A percentile compares a stretch with the other conserved stretches of the same genome.
Conservation (phyloP, 805 yeast species). For the Myxozyma vanderwaltii region DNA sequence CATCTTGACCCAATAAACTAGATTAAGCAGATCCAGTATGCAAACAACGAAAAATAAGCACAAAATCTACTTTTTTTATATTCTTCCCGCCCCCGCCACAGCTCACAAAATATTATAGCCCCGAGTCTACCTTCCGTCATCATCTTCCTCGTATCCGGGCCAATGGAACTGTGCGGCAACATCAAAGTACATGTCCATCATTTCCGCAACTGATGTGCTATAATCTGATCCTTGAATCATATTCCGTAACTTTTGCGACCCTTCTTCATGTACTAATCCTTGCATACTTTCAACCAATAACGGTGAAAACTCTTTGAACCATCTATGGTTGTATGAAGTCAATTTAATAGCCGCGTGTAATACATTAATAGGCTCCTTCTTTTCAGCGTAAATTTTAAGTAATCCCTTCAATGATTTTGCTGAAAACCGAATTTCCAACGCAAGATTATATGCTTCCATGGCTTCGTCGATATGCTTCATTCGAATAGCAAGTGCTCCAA, state of each 20-base stretch:
- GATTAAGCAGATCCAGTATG: too few species aligned
- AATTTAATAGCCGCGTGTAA: slow-evolving; percentile 73
- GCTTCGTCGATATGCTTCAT: slow-evolving; percentile 88
- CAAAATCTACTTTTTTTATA: neutral
- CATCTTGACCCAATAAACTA: too few species aligned
- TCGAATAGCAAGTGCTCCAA: slow-evolving; percentile 83
- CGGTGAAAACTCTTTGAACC: slow-evolving; percentile 72
- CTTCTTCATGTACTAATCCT: slow-evolving; percentile 30
- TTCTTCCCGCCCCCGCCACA: too few species aligned
- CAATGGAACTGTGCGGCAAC: slow-evolving; percentile 52
- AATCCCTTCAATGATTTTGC: slow-evolving; percentile 76
- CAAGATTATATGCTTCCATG: slow-evolving; percentile 74
- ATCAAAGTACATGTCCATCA: slow-evolving; percentile 56
- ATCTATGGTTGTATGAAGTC: slow-evolving; percentile 96
- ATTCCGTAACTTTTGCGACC: slow-evolving; percentile 43
- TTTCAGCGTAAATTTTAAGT: slow-evolving; percentile 60
- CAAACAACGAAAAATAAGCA: neutral
- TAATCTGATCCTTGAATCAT: slow-evolving; percentile 69
- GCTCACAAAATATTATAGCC: too few species aligned
- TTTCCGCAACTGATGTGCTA: slow-evolving; percentile 58
- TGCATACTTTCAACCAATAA: slow-evolving; percentile 22
- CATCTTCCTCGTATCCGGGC: slow-evolving; percentile 47
- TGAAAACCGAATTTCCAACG: slow-evolving; percentile 73
- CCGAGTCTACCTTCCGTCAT: slow-evolving; percentile 12
- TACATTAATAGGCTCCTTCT: slow-evolving; percentile 49